Conservation (phyloP, 257 asterid species). For the Catharanthus roseus region DNA sequence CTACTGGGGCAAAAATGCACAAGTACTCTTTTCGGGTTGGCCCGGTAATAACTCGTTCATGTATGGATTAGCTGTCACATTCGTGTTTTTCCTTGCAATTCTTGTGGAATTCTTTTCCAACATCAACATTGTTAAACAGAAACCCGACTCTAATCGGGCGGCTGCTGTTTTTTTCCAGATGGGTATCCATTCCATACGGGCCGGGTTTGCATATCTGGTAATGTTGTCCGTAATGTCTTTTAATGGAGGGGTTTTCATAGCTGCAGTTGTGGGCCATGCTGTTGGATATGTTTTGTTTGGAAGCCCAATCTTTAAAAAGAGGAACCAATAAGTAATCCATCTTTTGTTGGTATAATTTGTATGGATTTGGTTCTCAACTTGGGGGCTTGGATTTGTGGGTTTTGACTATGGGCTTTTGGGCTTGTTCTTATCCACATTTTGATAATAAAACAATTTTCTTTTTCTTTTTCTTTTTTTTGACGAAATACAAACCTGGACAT, state of each 20-base stretch:
- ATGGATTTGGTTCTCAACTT: neutral
- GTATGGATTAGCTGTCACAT: slow-evolving; percentile 54
- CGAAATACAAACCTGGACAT: too few relatives aligned
- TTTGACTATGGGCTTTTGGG: neutral
- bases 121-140: slow-evolving; percentile 35
- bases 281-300: slow-evolving; percentile 56
- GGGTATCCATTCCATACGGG: slow-evolving; percentile 56
- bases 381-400: neutral
- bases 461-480: too few relatives aligned
- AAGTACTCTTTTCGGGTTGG: slow-evolving; percentile 54
- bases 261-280: slow-evolving; percentile 64
- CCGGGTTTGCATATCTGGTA: slow-evolving; percentile 70
- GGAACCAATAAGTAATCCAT: neutral
- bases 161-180: slow-evolving; percentile 43
- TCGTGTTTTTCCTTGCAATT: slow-evolving; percentile 52
- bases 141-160: slow-evolving; percentile 46
- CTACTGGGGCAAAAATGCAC: slow-evolving; percentile 60
- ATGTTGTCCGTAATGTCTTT: slow-evolving; percentile 69
- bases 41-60: slow-evolving; percentile 56
- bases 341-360: neutral
- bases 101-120: slow-evolving; percentile 48
- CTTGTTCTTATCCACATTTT: neutral
- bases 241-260: slow-evolving; percentile 67
- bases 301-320: slow-evolving; percentile 34
- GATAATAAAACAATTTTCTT: too few relatives aligned